Conservation (phyloP, 2,329 filamentous ascomycete genomes). For the Colletotrichum godetiae region DNA sequence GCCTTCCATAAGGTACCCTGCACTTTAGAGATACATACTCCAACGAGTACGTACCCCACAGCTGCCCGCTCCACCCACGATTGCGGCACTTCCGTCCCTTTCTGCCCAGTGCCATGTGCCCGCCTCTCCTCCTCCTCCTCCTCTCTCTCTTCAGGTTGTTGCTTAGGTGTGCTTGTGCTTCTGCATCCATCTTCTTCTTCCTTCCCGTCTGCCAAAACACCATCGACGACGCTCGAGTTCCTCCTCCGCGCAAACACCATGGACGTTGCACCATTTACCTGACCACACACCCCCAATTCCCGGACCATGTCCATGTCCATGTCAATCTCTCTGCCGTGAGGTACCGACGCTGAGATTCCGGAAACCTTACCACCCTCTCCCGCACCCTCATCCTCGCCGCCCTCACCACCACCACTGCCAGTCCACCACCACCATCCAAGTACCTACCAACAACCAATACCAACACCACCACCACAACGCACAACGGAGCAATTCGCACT, state of each 20-base stretch:
- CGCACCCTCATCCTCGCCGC: neutral
- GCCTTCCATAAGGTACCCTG: too few species aligned
- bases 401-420: neutral
- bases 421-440: neutral
- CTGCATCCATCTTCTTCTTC: neutral
- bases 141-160: neutral
- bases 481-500: neutral
- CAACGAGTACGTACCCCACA: constrained; percentile 9
- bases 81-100: constrained; percentile 29
- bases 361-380: neutral
- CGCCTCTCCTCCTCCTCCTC: constrained; percentile 10
- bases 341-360: neutral
- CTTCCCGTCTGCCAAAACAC: neutral
- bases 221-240: constrained; percentile 16
- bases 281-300: constrained; percentile 10
- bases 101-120: neutral
- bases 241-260: constrained; percentile 9
- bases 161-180: constrained; percentile 2
- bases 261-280: constrained; percentile 3
- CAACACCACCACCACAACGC: neutral
- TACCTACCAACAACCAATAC: too few species aligned
- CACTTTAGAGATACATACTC: neutral
- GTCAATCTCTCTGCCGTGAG: constrained; percentile 3
- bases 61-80: constrained; percentile 26
- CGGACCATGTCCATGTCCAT: constrained; percentile 12